Base-by-base conservation (phyloP, 176 grass and related monocot genomes). In the Oryza nivara region DNA sequence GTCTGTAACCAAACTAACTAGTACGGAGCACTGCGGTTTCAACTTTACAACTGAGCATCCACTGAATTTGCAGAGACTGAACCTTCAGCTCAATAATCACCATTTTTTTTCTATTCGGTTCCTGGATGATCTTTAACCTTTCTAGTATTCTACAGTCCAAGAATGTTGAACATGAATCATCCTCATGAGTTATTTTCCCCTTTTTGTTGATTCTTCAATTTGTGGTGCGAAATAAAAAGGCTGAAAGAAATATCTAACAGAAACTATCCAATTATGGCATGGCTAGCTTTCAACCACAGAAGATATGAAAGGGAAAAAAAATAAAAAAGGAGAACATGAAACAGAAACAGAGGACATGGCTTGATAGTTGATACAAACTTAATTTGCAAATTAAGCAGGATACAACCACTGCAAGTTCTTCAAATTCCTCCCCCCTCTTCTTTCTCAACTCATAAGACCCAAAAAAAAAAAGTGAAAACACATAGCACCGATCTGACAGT, bases 291-390 rank as follows among this genome's bases (percentile, higher is more conserved):
- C n/a, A 41, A 40, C 20, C 76, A 65, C 49, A 36, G 17, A 48
- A 23, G 3, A 64, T 9, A 48, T 6, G 1, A 44, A 67, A 67
- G 54, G 2, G 6, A 52, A 0, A 23, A 45, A 44, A 14, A 8
- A 41, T 9, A 0, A 41, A 41, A 41, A 41, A 41, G 40, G 7
- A 41, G 40, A 41, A 41, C 40, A 41, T 41, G 40, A 34, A 67
- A 36, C 3, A 4, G 9, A 70, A 65, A 19, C 16, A 74, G 64
- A 72, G 25, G 34, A 14, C 75, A 73, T 74, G 35, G 77, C 43
- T 34, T 34, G 41, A 63, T 40, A 80, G 76, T 34, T 34, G 41
- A 63, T 40, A 80, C 81, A 80, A 80, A 3, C 26, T 84, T 80
- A 38, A 70, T 74, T 23, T 80, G 48, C 60, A 60, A 79, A 34